Evolutionary conservation across 106 monocot species (phyloP).

Genomic region (Hemerocallis citrina): DNA sequence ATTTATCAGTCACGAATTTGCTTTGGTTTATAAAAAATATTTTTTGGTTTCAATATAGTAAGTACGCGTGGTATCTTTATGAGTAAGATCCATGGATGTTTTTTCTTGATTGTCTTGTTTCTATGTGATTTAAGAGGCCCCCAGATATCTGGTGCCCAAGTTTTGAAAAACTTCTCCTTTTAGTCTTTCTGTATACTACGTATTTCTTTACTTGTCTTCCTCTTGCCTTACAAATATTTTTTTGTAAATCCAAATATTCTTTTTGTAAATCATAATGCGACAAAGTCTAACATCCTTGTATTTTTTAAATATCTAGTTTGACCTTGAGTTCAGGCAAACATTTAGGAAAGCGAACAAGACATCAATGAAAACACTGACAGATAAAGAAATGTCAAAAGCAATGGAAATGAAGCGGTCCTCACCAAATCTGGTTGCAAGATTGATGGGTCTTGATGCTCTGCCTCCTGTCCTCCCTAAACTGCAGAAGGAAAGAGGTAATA

Average conservation of each 20-base stretch:
- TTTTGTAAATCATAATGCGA: neutral
- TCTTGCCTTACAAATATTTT: neutral
- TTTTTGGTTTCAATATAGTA: too few species aligned
- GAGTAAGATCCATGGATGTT: too few species aligned
- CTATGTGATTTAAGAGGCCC: neutral
- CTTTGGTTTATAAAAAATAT: too few species aligned
- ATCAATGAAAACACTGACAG: conserved; percentile 22
- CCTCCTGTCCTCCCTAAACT: conserved; percentile 30
- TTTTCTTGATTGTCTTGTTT: neutral
- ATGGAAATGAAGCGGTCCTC: conserved; percentile 32
- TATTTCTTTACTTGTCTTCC: neutral
- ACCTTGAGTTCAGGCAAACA: conserved; percentile 17
- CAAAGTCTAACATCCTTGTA: conserved; percentile 3
- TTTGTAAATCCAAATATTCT: neutral
- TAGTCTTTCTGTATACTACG: too few species aligned
- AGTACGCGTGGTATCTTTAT: too few species aligned
- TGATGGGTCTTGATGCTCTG: conserved; percentile 80
- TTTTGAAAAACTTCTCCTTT: too few species aligned
- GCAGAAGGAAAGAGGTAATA: conserved; percentile 12
- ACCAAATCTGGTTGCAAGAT: conserved; percentile 54
- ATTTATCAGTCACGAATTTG: too few species aligned
- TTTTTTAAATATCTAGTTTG: conserved; percentile 23
- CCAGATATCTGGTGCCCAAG: neutral
- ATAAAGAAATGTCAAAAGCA: conserved; percentile 33
- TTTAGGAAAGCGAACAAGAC: conserved; percentile 19